A percentile compares a stretch with the other conserved stretches of the same genome.
These are phyloP conservation scores for Ambrosiella beaveri DNA, from an alignment of 2,329 filamentous ascomycete genomes.

Conservation along the genomic window DNA sequence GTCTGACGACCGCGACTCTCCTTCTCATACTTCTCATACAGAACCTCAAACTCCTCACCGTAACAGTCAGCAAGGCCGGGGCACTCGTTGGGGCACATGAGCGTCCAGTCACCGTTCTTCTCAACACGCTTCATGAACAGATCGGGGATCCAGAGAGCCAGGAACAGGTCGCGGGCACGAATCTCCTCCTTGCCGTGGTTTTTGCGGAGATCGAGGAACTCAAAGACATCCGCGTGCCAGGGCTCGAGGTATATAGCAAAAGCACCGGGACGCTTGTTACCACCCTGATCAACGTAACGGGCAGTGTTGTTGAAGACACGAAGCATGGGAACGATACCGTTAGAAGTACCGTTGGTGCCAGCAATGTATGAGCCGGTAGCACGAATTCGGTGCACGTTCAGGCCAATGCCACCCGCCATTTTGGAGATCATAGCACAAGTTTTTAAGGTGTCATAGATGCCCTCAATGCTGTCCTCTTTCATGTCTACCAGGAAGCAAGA, in stretches of 20 bases:
- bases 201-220: conserved; percentile 95
- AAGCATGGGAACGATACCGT: conserved; percentile 94
- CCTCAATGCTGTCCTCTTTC: conserved; percentile 98
- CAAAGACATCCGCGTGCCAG: conserved; percentile 95
- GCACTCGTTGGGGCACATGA: conserved; percentile 96
- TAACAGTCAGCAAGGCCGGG: conserved; percentile 91
- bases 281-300: conserved; percentile 94
- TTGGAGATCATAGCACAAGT: conserved; percentile 99
- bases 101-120: conserved; percentile 88
- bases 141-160: conserved; percentile 95
- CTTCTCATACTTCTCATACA: conserved; percentile 85
- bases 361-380: conserved; percentile 96
- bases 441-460: conserved; percentile 98
- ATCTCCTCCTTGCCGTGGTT: conserved; percentile 99
- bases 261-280: conserved; percentile 95
- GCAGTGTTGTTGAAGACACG: conserved; percentile 99
- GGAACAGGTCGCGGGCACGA: conserved; percentile 91
- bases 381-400: conserved; percentile 93
- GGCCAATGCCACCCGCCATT: conserved; percentile 92
- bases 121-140: conserved; percentile 99
- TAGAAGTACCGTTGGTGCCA: conserved; percentile 94
- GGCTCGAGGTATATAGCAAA: conserved; percentile 99
- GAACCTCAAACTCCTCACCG: conserved; percentile 87
- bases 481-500: conserved; percentile 99
- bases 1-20: conserved; percentile 79